phyloP scores from a whole-genome alignment of 164 flowering plant genomes.

The Piper betle region DNA sequence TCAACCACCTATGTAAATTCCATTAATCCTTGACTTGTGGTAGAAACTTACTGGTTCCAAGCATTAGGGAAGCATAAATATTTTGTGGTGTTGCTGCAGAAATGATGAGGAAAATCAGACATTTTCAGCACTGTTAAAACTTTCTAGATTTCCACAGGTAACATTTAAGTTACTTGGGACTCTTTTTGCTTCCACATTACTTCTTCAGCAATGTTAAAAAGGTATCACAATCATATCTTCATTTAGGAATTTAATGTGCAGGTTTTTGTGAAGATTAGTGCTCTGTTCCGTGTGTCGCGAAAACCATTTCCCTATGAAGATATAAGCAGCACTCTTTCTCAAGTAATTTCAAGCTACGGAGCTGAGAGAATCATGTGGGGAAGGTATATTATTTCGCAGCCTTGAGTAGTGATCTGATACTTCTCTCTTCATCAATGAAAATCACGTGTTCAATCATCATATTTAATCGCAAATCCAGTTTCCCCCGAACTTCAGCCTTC shows the following conservation, averaged over 20 bases:
- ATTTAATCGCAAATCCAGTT: no score
- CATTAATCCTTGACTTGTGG: background rate
- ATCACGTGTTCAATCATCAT: no score
- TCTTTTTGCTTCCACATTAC: no score
- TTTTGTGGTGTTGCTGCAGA: slow-evolving; percentile 27
- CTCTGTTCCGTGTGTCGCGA: slow-evolving; percentile 77
- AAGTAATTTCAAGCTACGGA: slow-evolving; percentile 60
- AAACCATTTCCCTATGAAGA: slow-evolving; percentile 55
- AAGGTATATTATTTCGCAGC: slow-evolving; percentile 27
- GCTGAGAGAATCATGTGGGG: slow-evolving; percentile 91
- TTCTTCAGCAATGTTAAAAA: no score
- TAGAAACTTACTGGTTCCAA: no score
- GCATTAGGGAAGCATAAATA: background rate
- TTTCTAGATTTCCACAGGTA: slow-evolving; percentile 84
- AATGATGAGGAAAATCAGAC: slow-evolving; percentile 37
- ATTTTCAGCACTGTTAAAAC: slow-evolving; percentile 48
- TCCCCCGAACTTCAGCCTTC: no score
- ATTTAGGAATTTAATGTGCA: slow-evolving; percentile 17
- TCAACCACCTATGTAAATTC: slow-evolving; percentile 67
- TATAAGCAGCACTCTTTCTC: slow-evolving; percentile 33
- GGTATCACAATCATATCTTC: background rate
- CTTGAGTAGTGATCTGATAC: background rate
- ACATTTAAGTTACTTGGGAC: no score
- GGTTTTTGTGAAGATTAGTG: slow-evolving; percentile 88
- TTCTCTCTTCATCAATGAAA: background rate